These are phyloP conservation scores for Tremella fuciformis DNA, from an alignment of 768 basidiomycete genomes.

Conservation along the genomic window DNA sequence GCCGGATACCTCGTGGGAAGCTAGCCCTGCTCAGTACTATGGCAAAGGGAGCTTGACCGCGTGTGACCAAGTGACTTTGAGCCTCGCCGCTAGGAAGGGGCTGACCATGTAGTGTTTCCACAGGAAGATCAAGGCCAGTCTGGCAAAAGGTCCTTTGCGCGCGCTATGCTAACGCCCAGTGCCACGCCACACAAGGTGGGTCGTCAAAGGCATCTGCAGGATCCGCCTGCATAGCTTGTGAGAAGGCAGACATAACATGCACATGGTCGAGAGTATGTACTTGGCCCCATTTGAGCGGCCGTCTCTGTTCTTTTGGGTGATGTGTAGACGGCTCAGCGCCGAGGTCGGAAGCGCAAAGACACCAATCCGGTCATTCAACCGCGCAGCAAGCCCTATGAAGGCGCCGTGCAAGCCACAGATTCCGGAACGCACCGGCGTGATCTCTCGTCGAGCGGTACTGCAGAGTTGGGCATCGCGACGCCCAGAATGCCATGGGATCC, in stretches of 20 bases:
- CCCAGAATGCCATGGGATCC: too few species aligned
- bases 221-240: neutral
- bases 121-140: slow-evolving; percentile 2
- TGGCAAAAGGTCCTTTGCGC: neutral
- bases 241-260: neutral
- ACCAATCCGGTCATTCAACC: neutral
- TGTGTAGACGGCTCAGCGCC: neutral
- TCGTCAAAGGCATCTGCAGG: too few species aligned
- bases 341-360: neutral
- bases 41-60: too few species aligned
- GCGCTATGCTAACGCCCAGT: neutral
- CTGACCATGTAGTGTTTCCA: neutral
- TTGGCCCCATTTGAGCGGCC: neutral
- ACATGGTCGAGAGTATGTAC: slow-evolving; percentile 2
- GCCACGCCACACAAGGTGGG: neutral
- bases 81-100: neutral
- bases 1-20: too few species aligned
- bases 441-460: too few species aligned
- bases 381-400: neutral
- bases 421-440: too few species aligned
- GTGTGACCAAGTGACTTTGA: neutral
- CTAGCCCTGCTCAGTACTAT: too few species aligned
- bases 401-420: too few species aligned
- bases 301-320: neutral
- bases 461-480: too few species aligned